Base-by-base conservation (phyloP, 1,139 yeast species). In the Kodamaea sp. region DNA sequence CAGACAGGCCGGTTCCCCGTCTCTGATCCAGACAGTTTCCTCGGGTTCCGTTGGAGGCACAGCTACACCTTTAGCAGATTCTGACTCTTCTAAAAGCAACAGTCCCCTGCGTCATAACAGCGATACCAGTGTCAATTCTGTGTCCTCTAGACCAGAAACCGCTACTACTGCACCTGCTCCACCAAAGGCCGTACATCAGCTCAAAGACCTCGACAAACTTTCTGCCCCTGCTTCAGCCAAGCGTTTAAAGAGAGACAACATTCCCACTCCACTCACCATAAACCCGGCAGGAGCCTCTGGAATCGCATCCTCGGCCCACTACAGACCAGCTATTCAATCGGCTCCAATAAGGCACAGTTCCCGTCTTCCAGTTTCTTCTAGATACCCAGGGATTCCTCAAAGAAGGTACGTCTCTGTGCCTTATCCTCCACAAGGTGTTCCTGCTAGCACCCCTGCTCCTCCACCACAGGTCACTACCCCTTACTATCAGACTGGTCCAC, bases 231-330 rank as follows among this genome's bases (percentile, higher is more conserved):
- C 44, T 5, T 40, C 51, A 2, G 53, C 63, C 1, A 70, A 70
- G 44, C 56, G 75, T 24, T 56, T 73, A 39, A 71, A 66, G 42
- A 58, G 79, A 39, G 58, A 57, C 22, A 68, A 68, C 35, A 60
- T 70, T 3, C 79, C 79, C 3, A 51, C 74, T 2, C 78, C 78
- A 1, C 54, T 73, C 29, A 57, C 57, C 30, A 28, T 45, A 1
- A 26, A 18, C 28, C 40, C 47, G 3, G 29, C 27, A 1, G 26
- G 32, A 2, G 7, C 29, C 10, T 18, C 32, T 2, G 24, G 27
- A 7, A 46, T 48, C 12, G 35, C 46, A 19, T 37, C 45, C 10
- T 26, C 41, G 18, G 21, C 36, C 12, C 28, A 14, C 6, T 28
- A 32, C 24, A 33, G 18, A 23, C 73, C 71, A n/a, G 42, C 53